Conservation (phyloP, 257 asterid genomes). For the Solanum etuberosum region DNA sequence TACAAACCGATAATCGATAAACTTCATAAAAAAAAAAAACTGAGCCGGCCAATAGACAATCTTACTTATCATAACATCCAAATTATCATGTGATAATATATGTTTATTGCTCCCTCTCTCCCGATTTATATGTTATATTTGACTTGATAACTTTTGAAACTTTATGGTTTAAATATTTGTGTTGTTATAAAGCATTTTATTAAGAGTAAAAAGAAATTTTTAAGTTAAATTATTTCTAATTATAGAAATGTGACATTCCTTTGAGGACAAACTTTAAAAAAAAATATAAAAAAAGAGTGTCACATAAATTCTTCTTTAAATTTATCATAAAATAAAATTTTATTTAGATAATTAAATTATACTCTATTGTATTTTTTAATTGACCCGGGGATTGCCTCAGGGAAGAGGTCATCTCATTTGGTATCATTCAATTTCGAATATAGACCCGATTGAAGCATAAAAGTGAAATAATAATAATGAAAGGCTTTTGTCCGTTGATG, state of each 20-base stretch:
- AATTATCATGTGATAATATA: neutral
- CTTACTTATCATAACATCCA: neutral
- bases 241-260: neutral
- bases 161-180: too few species aligned
- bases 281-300: neutral
- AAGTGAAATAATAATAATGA: too few species aligned
- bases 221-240: too few species aligned
- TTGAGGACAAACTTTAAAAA: too few species aligned
- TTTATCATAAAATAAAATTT: neutral
- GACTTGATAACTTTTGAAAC: too few species aligned
- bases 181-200: too few species aligned
- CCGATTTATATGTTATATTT: too few species aligned
- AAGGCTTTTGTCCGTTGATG: too few species aligned
- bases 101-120: neutral
- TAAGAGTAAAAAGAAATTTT: neutral
- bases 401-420: neutral
- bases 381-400: neutral
- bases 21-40: too few species aligned
- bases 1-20: too few species aligned
- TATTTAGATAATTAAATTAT: neutral
- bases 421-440: too few species aligned
- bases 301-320: neutral
- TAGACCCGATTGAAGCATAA: too few species aligned
- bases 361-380: neutral
- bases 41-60: neutral